These are phyloP conservation scores for Metroxylon sagu DNA, from an alignment of 176 grass and related monocot genomes.

Conservation along the genomic window DNA sequence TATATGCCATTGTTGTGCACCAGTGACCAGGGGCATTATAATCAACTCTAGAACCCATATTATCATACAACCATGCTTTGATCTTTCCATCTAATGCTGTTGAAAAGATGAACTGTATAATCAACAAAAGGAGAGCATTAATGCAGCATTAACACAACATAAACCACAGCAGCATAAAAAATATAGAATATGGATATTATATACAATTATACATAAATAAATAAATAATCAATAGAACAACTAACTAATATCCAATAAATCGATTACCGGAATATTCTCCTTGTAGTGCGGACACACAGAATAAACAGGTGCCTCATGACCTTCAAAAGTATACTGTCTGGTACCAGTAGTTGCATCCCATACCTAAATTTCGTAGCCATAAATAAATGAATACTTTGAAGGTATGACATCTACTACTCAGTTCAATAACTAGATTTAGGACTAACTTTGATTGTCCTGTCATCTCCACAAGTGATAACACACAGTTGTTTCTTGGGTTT, in stretches of 20 bases:
- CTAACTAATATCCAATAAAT: too few relatives aligned
- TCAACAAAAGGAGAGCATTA: slow-evolving; percentile 4
- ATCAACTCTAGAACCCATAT: slow-evolving; percentile 96
- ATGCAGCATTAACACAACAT: slow-evolving; percentile 2
- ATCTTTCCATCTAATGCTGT: slow-evolving; percentile 99
- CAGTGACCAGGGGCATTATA: slow-evolving; percentile 99
- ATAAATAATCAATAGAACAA: too few relatives aligned
- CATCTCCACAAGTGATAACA: slow-evolving; percentile 98
- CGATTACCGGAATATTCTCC: slow-evolving; percentile 77
- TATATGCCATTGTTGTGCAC: slow-evolving; percentile 99
- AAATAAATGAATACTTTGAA: slow-evolving; percentile 13
- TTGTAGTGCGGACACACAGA: slow-evolving; percentile 97
- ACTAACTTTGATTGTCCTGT: slow-evolving; percentile 85
- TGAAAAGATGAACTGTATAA: slow-evolving; percentile 88
- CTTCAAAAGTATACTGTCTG: slow-evolving; percentile 90
- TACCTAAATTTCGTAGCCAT: slow-evolving; percentile 46
- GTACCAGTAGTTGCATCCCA: slow-evolving; percentile 83
- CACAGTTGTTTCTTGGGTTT: slow-evolving; percentile 89
- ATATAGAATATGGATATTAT: too few relatives aligned
- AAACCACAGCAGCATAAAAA: not conserved
- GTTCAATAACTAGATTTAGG: slow-evolving; percentile 3
- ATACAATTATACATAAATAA: too few relatives aligned
- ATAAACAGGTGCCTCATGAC: slow-evolving; percentile 97
- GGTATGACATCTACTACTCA: not conserved
- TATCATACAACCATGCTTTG: slow-evolving; percentile 98